These are phyloP conservation scores for Moricandia moricandioides DNA, from an alignment of 345 rosid species.

Conservation along the genomic window DNA sequence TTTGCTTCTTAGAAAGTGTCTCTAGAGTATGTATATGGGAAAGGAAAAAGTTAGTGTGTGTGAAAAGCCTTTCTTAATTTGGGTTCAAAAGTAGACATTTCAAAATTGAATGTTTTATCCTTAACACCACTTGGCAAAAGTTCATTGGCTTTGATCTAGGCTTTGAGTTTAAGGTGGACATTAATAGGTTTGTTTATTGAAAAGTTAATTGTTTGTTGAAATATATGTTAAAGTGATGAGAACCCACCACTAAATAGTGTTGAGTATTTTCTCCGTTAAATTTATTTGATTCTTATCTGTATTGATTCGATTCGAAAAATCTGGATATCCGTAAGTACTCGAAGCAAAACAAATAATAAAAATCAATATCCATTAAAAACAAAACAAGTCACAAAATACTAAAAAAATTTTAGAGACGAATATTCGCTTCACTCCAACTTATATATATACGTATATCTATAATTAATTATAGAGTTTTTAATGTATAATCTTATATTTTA, in stretches of 20 bases:
- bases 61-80: neutral
- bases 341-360: too few species aligned
- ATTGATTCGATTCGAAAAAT: too few species aligned
- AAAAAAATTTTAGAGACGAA: too few species aligned
- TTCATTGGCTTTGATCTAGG: conserved; percentile 31
- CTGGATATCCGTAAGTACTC: too few species aligned
- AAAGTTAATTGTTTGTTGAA: conserved; percentile 4
- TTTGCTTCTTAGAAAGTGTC: conserved; percentile 54
- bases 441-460: too few species aligned
- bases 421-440: too few species aligned
- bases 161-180: neutral
- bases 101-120: neutral
- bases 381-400: too few species aligned
- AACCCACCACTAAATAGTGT: conserved; percentile 30
- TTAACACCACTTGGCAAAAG: conserved; percentile 45
- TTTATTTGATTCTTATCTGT: too few species aligned
- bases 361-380: too few species aligned
- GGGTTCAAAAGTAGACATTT: neutral
- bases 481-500: too few species aligned
- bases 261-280: too few species aligned
- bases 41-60: conserved; percentile 9
- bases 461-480: too few species aligned
- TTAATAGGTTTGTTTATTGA: neutral
- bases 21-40: conserved; percentile 45
- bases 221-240: conserved; percentile 31